Evolutionary conservation across 805 yeast genomes (phyloP), one percentile per base, ranked within the genome.

Genomic region (Pichia pseudocactophila): DNA sequence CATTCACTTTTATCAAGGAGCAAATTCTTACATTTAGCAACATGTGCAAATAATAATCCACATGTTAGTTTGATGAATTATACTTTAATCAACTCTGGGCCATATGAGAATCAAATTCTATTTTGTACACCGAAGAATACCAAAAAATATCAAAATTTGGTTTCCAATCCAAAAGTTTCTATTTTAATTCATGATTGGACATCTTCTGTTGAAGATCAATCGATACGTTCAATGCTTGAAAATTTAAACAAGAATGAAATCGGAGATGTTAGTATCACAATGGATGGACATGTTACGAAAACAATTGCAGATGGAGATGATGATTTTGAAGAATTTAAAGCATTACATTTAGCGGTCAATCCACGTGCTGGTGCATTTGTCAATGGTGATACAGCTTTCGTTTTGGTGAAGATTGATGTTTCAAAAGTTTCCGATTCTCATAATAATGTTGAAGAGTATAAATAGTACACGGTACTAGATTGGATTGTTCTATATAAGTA

Each of bases 31-130:
- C 97, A 89, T 59, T 68, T 89, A 37, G 97, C 90, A 2, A 90
- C 97, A 2, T 75, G 87, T 45, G 66, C 59, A 9, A 47, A 59
- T 8, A 72, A 84, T 35, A 61, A 76, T 36, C 97, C 97, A 6
- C 92, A 89, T 47, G 95, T 88, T 3, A 76, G 92, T 16, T 69
- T 90, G 49, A 90, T 90, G 97, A 90, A 86, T 63, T 90, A 85
- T 62, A 79, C 89, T 4, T 85, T 78, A 57, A 62, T 81, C 17
- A 66, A 70, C 5, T 58, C 70, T 6, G 55, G 58, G 42, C 30
- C 26, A 7, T 28, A 39, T 3, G 26, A 49, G 12, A 42, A 50
- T 20, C 33, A 44, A 10, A 74, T 88, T 38, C 74, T 90, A 15
- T 67, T 89, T 44, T 78, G 95, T 2, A 78, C 95, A 1, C 79